Evolutionary conservation across 345 rosid species (phyloP), one percentile per base, ranked within the genome.

Genomic region (Punica granatum): DNA sequence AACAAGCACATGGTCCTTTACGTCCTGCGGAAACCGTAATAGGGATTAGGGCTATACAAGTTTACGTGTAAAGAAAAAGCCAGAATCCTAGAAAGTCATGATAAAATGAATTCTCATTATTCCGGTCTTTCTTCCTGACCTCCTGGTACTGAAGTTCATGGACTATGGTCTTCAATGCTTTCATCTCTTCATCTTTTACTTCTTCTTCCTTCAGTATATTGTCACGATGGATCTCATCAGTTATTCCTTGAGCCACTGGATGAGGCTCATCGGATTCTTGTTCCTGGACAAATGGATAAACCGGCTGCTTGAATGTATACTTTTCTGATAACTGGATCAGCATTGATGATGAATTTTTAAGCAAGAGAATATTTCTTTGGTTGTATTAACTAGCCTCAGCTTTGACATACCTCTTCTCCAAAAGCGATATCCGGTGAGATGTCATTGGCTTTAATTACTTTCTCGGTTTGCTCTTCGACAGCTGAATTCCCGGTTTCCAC

Each of bases 171-270:
- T 1, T 34, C 39, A 46, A 43, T 44, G 68, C 19, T 49, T 46
- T 3, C 8, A 18, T 65, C 41, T 65, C 11, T 37, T 53, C 68
- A 18, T 46, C 58, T 1, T 44, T 16, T 30, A 56, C 42, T 41
- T 67, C 60, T 28, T 67, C 51, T 23, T 1, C 12, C 60, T 67
- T 28, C 51, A 56, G 70, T 67, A 37, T 31, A 23, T 67, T 44
- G 7, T 48, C 48, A 14, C n/a, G 15, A 32, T 46, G 46, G 6
- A 62, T 68, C 54, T 23, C 42, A 13, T 68, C 35, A n/a, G 65
- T 59, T 6, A 33, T 31, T 42, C 53, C 64, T 31, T 58, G 49
- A 54, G 13, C 26, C 42, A 56, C 23, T 0, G 53, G 54, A n/a
- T 3, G 30, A 35, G 37, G 33, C 28, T 31, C 35, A 9, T 3